Evolutionary conservation across 805 yeast species (phyloP), one percentile per base, ranked within the genome.

Genomic region (Saccharomycopsis schoenii): DNA sequence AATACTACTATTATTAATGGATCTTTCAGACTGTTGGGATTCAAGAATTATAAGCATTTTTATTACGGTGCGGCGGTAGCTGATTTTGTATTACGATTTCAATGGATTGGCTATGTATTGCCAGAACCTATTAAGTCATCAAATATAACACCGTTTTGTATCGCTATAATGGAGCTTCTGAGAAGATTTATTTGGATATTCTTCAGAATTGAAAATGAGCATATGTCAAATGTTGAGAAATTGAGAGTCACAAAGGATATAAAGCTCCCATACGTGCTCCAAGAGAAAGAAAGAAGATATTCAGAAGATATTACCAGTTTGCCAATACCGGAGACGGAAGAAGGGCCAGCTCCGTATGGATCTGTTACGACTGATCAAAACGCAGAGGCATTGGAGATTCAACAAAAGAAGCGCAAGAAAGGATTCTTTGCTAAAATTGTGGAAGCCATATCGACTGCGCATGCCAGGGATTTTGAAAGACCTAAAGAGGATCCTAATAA

Each of bases 121-220:
- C 91, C 88, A 71, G 83, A 87, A 54, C 88, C 89, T 62, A 83
- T 90, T 62, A 93, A 88, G 72, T 97, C 93, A 69, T 87, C 93
- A 69, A 96, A 96, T 0, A 81, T 82, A 24, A 86, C 96, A 1
- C 85, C 96, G 70, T 92, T 93, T 69, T 77, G 82, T 58, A 82
- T 94, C 57, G 97, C 96, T 0, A 66, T 88, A 36, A 89, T 94
- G 0, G 99, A 94, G 72, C 73, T 90, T 2, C 40, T 88, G 1
- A 80, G 99, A 70, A 79, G 99, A 69, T 87, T 89, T 66, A 75
- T 93, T 14, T 94, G 99, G 99, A 78, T 90, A 8, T 81, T 88
- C 57, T 86, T 94, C 76, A 84, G 99, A 74, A 87, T 94, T 80
- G 99, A 94, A 67, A 94, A 94, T 72, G 98, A 94, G 72, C 99